Base-by-base conservation (phyloP, 2,329 filamentous ascomycete genomes). In the Lecanicillium sp. region DNA sequence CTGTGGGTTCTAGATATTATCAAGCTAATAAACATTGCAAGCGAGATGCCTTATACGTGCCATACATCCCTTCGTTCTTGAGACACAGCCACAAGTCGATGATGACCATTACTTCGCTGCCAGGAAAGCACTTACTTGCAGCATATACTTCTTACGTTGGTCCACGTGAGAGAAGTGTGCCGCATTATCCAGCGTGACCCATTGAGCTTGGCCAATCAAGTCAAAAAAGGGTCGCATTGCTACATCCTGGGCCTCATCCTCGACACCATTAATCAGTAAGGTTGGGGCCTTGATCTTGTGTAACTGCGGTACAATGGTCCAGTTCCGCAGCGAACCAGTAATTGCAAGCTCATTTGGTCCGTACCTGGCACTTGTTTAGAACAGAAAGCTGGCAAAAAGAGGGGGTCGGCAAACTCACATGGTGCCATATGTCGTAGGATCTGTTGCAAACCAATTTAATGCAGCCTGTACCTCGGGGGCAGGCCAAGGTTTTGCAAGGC, bases 211-310 rank as follows among this genome's bases (percentile, higher is more conserved):
- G n/a, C 49, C 24, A 21, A 68, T 66, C 15, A 58, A 41, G 4
- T 65, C 55, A 38, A 66, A 66, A 39, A 64, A 68, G 3, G 62
- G 59, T 35, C 57, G 56, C 58, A 66, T 61, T 0, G 58, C 56
- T 0, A 59, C 58, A 42, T 68, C 63, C 33, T 66, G 60, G 3
- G 60, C 62, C 49, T 67, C 62, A 35, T 69, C 65, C 3, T 64
- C 49, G 0, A 48, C 37, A 2, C 64, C 67, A 30, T 68, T 66
- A 10, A 69, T 56, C 9, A 68, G 39, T 3, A 69, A 56, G 3
- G 63, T 67, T 0, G 60, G 57, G 0, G 51, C 65, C 24, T 56
- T 57, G 46, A 67, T 67, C n/a, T 58, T 54, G 15, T 48, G 26
- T 38, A 59, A 40, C 15, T 45, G 12, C 15, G 58, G 53, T n/a